Evolutionary conservation across 1,284 basidiomycete species (phyloP).

Genomic region (Mycena citricolor): DNA sequence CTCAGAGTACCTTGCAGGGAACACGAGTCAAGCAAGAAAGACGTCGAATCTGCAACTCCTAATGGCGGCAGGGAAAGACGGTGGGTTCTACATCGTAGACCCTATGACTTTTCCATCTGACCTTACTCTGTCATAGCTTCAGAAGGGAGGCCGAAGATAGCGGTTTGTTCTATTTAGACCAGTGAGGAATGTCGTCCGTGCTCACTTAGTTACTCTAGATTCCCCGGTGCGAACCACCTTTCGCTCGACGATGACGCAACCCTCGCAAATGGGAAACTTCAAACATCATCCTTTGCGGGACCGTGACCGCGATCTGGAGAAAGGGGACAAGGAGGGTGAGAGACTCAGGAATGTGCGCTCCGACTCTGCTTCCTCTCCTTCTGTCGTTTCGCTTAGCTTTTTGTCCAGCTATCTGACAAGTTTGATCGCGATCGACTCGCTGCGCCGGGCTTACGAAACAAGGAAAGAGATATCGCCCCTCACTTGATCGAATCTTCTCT

Average conservation of each 20-base stretch:
- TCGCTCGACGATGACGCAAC: constrained; percentile 69
- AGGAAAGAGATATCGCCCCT: constrained; percentile 68
- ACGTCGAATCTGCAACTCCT: constrained; percentile 53
- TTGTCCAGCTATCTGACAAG: constrained; percentile 72
- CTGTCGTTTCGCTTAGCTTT: constrained; percentile 9
- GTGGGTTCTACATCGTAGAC: constrained; percentile 33
- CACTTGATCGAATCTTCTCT: constrained; percentile 52
- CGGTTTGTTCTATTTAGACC: constrained; percentile 44
- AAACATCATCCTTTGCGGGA: constrained; percentile 78
- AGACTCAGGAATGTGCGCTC: constrained; percentile 65
- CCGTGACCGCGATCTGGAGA: constrained; percentile 69
- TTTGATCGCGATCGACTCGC: constrained; percentile 78
- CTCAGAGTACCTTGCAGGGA: constrained; percentile 43
- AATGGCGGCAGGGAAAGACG: constrained; percentile 62
- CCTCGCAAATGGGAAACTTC: constrained; percentile 87
- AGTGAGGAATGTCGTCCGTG: no score
- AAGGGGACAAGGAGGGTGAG: constrained; percentile 74
- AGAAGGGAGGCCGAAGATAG: constrained; percentile 73
- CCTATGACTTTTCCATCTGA: constrained; percentile 12
- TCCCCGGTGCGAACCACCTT: constrained; percentile 62
- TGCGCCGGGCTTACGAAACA: constrained; percentile 52
- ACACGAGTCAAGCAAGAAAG: constrained; percentile 69
- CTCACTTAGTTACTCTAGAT: no score
- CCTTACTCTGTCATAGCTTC: constrained; percentile 51
- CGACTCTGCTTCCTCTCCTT: background rate